These are phyloP conservation scores for Myrmaecium sp. DNA, from an alignment of 2,329 filamentous ascomycete genomes.

Conservation along the genomic window DNA sequence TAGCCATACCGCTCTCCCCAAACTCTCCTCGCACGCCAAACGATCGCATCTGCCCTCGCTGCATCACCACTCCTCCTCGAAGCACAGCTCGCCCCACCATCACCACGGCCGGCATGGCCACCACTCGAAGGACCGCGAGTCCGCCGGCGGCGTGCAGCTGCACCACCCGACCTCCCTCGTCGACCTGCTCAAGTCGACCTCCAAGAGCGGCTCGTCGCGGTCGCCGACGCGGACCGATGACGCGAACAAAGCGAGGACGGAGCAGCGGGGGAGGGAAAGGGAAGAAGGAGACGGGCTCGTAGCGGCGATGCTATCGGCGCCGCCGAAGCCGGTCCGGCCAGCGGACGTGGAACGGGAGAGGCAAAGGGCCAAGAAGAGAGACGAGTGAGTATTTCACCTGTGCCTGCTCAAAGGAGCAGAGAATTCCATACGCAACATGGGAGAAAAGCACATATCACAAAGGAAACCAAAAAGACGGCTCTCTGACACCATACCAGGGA, in stretches of 20 bases:
- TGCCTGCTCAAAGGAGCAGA: not conserved
- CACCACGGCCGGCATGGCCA: slow-evolving; percentile 11
- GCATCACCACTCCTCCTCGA: slow-evolving; percentile 13
- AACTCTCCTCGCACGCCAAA: slow-evolving; percentile 8
- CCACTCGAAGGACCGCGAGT: slow-evolving; percentile 16
- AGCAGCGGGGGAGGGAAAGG: slow-evolving; percentile 11
- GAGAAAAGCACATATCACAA: not conserved
- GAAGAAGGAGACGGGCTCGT: slow-evolving; percentile 13
- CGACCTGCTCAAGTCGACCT: slow-evolving; percentile 19
- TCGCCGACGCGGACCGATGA: too few relatives aligned
- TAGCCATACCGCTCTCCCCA: slow-evolving; percentile 2
- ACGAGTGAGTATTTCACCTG: slow-evolving; percentile 14
- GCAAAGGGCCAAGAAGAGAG: slow-evolving; percentile 16
- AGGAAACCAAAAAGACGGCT: too few relatives aligned
- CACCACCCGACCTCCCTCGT: slow-evolving; percentile 28
- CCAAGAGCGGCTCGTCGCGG: too few relatives aligned
- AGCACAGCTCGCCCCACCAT: slow-evolving; percentile 10
- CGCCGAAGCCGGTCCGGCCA: slow-evolving; percentile 16
- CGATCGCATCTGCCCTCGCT: slow-evolving; percentile 14
- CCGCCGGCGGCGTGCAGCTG: slow-evolving; percentile 26
- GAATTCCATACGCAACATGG: slow-evolving; percentile 1
- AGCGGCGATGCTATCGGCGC: slow-evolving; percentile 9
- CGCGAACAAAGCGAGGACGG: not conserved
- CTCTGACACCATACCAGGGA: slow-evolving; percentile 13
- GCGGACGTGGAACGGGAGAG: slow-evolving; percentile 23